A percentile compares a stretch with the other conserved stretches of the same genome.
Conservation (phyloP, 352 stramenopile species). For the Phytopythium vexans region DNA sequence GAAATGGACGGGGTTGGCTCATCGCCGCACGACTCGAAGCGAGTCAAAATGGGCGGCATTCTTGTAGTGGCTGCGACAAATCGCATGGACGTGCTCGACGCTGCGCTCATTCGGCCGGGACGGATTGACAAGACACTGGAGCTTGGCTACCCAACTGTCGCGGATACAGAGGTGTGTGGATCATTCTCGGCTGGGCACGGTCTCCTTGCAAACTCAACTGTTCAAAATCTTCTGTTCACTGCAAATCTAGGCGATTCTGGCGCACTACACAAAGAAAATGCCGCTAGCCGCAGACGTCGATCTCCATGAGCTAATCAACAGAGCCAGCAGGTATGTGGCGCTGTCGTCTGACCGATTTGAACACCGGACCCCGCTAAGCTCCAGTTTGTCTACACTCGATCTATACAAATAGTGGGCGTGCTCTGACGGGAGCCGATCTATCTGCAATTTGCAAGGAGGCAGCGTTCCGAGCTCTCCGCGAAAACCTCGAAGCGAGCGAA, state of each 20-base stretch:
- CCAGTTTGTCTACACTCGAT: not conserved
- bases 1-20: constrained; percentile 80
- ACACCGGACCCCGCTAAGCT: not conserved
- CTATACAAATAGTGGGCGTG: constrained; percentile 17
- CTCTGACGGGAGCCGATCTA: constrained; percentile 64
- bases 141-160: constrained; percentile 42
- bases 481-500: constrained; percentile 37
- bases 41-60: constrained; percentile 32
- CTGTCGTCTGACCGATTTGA: not conserved
- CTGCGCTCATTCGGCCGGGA: constrained; percentile 67
- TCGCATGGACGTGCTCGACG: constrained; percentile 60
- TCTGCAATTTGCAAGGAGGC: constrained; percentile 75
- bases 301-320: constrained; percentile 31
- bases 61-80: constrained; percentile 79
- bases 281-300: constrained; percentile 58
- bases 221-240: constrained; percentile 6
- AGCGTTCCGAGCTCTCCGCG: constrained; percentile 70
- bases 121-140: constrained; percentile 78
- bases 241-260: constrained; percentile 52
- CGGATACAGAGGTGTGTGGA: constrained; percentile 37
- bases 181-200: not conserved
- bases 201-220: not conserved
- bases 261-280: constrained; percentile 65
- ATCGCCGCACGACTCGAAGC: constrained; percentile 3
- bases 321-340: constrained; percentile 29